A percentile compares a stretch with the other conserved stretches of the same genome.
phyloP scores from a whole-genome alignment of 768 basidiomycete genomes.

The Naematelia aurantialba region DNA sequence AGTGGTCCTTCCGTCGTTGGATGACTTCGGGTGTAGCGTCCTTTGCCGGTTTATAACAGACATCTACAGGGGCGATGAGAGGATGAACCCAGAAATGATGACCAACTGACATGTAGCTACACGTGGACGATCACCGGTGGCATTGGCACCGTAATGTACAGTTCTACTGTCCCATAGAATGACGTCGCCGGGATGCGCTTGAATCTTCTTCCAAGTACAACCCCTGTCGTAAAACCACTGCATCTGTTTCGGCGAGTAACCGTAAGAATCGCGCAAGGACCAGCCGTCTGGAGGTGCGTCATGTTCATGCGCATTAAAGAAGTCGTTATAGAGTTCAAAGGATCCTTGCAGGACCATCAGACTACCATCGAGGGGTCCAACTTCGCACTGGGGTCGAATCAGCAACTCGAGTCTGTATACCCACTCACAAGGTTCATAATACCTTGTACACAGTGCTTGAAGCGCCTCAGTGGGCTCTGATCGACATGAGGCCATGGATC shows the following conservation, averaged over 20 bases:
- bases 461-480: conserved; percentile 17
- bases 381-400: background rate
- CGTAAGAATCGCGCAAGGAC: conserved; percentile 16
- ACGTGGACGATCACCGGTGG: conserved; percentile 28
- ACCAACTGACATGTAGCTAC: conserved; percentile 43
- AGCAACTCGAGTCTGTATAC: background rate
- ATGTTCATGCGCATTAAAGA: conserved; percentile 4
- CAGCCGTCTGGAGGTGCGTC: conserved; percentile 16
- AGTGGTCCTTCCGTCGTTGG: conserved; percentile 17
- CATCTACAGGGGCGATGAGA: conserved; percentile 25
- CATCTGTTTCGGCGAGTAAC: conserved; percentile 22
- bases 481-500: conserved; percentile 22
- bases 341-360: conserved; percentile 50
- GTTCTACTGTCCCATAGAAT: conserved; percentile 47
- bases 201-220: conserved; percentile 47
- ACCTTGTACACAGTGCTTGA: conserved; percentile 38
- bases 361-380: conserved; percentile 50
- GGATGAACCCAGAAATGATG: background rate
- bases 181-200: conserved; percentile 45
- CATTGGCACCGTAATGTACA: conserved; percentile 44
- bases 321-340: conserved; percentile 16
- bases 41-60: conserved; percentile 45
- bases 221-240: conserved; percentile 51
- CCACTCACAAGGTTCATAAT: conserved; percentile 35
- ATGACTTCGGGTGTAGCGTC: conserved; percentile 27